Evolutionary conservation across 257 asterid species (phyloP).

Genomic region (Capsicum rhomboideum): DNA sequence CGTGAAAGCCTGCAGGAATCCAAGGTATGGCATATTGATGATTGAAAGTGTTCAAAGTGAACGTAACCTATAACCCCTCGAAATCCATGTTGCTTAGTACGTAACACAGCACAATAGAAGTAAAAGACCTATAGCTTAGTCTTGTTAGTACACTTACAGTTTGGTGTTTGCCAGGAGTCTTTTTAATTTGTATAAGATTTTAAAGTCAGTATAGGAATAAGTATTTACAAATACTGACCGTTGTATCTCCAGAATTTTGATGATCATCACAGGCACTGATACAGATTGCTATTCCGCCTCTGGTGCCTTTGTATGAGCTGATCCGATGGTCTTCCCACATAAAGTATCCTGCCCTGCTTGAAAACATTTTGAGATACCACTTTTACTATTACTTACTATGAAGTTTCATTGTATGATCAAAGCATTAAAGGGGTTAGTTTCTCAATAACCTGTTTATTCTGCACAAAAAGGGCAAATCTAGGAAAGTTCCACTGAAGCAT

Average conservation of each 20-base stretch:
- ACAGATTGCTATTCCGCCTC: slow-evolving; percentile 68
- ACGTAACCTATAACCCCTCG: background rate
- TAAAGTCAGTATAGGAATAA: background rate
- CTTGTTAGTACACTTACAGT: background rate
- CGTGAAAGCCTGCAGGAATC: slow-evolving; percentile 52
- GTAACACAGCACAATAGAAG: background rate
- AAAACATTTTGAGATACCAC: background rate
- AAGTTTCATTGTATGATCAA: background rate
- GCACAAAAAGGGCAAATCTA: slow-evolving; percentile 62
- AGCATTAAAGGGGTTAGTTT: background rate
- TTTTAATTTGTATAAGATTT: background rate
- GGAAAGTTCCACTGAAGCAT: slow-evolving; percentile 75
- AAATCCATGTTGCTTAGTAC: background rate
- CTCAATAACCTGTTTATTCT: slow-evolving; percentile 50
- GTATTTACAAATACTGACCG: slow-evolving; percentile 27
- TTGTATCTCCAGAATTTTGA: slow-evolving; percentile 73
- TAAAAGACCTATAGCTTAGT: background rate
- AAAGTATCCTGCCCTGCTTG: slow-evolving; percentile 47
- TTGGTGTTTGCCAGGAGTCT: background rate
- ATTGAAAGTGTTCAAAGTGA: background rate
- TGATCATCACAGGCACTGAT: slow-evolving; percentile 84
- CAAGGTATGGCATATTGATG: background rate
- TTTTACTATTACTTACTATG: background rate
- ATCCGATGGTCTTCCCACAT: slow-evolving; percentile 67
- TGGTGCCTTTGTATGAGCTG: slow-evolving; percentile 45